A percentile compares a stretch with the other conserved stretches of the same genome.
phyloP scores from a whole-genome alignment of 2,329 filamentous ascomycete species.

The Tolypocladium endophyticum region DNA sequence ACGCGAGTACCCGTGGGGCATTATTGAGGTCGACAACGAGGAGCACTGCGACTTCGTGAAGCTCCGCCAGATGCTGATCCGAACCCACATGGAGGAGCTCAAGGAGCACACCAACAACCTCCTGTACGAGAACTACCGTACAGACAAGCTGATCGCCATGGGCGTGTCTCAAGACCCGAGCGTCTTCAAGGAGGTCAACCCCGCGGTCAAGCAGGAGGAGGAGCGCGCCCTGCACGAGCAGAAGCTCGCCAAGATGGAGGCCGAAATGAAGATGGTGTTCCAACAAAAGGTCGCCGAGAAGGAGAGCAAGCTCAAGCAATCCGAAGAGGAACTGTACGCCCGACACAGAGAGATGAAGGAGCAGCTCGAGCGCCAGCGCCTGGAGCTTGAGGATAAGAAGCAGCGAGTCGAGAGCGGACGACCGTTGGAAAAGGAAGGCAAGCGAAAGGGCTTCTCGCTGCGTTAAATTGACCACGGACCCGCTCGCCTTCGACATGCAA shows the following conservation, averaged over 20 bases:
- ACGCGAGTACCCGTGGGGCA: conserved; percentile 94
- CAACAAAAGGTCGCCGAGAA: conserved; percentile 99
- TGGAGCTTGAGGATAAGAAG: conserved; percentile 98
- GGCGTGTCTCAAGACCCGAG: conserved; percentile 96
- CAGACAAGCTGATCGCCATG: conserved; percentile 97
- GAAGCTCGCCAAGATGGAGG: conserved; percentile 99
- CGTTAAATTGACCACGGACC: conserved; percentile 52
- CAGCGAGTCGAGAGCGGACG: conserved; percentile 85
- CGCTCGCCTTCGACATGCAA: conserved; percentile 9
- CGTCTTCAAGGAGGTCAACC: conserved; percentile 99
- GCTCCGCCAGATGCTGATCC: conserved; percentile 98
- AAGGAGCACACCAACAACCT: conserved; percentile 99
- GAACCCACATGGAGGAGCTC: conserved; percentile 99
- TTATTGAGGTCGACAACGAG: conserved; percentile 99
- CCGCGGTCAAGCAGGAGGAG: conserved; percentile 98
- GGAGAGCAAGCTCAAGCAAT: conserved; percentile 98
- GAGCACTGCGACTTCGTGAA: conserved; percentile 99
- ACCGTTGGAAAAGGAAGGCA: conserved; percentile 93
- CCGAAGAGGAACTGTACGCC: conserved; percentile 96
- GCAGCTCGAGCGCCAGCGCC: conserved; percentile 87
- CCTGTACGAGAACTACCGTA: conserved; percentile 99
- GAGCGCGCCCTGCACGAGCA: conserved; percentile 96
- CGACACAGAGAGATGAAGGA: conserved; percentile 99
- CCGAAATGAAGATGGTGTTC: conserved; percentile 99
- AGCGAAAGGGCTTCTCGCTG: conserved; percentile 99